phyloP scores from a whole-genome alignment of 2,329 filamentous ascomycete species.

The Cladosporium oxysporum region DNA sequence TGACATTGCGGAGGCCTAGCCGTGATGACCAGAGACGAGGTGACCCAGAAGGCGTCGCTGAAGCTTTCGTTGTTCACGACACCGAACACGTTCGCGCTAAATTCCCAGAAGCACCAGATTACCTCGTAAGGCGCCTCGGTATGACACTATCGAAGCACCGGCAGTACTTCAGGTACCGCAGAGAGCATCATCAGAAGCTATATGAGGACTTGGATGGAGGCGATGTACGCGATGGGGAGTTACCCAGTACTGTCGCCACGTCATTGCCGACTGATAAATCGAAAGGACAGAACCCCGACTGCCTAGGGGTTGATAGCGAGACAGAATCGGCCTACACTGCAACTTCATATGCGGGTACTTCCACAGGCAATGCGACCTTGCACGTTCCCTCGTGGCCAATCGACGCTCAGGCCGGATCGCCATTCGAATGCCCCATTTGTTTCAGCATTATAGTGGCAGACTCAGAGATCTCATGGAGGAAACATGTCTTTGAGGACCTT shows the following conservation, averaged over 20 bases:
- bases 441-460: neutral
- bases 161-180: neutral
- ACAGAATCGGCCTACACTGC: neutral
- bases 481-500: neutral
- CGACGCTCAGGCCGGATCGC: neutral
- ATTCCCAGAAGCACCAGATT: neutral
- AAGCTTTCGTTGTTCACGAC: neutral
- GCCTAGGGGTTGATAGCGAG: neutral
- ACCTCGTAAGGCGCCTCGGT: neutral
- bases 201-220: neutral
- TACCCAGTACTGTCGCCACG: neutral
- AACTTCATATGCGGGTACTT: neutral
- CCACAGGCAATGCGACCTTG: neutral
- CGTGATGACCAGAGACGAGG: slow-evolving; percentile 33
- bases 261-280: neutral
- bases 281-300: neutral
- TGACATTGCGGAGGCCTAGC: slow-evolving; percentile 38
- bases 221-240: neutral
- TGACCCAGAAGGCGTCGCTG: neutral
- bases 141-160: neutral
- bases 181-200: neutral
- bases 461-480: neutral
- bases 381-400: neutral
- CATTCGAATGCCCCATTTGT: neutral
- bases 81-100: neutral